Conservation (phyloP, 441 rosid species). For the Corymbia calophylla region DNA sequence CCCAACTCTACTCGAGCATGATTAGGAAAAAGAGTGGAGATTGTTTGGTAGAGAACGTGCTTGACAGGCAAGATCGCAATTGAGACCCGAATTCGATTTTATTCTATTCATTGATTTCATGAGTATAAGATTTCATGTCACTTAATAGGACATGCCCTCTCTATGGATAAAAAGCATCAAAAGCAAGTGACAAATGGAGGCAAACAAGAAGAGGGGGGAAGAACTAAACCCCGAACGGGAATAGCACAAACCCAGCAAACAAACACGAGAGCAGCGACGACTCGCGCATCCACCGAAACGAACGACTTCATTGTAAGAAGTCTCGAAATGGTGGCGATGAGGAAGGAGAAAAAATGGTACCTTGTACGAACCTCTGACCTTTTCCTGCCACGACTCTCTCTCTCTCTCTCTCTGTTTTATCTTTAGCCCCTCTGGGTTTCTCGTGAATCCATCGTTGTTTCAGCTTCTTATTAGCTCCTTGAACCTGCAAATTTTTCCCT, state of each 20-base stretch:
- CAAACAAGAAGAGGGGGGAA: neutral
- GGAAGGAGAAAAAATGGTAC: neutral
- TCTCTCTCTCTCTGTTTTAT: neutral
- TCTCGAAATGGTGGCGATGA: neutral
- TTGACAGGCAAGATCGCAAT: neutral
- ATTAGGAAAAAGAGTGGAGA: neutral
- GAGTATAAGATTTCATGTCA: neutral
- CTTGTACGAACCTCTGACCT: neutral
- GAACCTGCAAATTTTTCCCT: neutral
- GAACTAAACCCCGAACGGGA: neutral
- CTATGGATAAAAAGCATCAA: neutral
- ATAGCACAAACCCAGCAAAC: neutral
- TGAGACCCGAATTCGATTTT: neutral
- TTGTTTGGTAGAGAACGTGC: too few relatives aligned
- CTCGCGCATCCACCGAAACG: neutral
- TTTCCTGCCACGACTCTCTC: neutral
- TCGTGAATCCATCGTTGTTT: neutral
- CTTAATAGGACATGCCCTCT: neutral
- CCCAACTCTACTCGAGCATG: rapidly evolving
- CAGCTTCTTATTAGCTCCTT: neutral
- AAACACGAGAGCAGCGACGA: neutral
- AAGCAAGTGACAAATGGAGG: neutral
- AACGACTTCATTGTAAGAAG: neutral
- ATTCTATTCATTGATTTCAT: neutral
- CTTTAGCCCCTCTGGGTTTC: neutral